phyloP scores from a whole-genome alignment of 2,329 filamentous ascomycete species.

The Trichophyton rubrum region DNA sequence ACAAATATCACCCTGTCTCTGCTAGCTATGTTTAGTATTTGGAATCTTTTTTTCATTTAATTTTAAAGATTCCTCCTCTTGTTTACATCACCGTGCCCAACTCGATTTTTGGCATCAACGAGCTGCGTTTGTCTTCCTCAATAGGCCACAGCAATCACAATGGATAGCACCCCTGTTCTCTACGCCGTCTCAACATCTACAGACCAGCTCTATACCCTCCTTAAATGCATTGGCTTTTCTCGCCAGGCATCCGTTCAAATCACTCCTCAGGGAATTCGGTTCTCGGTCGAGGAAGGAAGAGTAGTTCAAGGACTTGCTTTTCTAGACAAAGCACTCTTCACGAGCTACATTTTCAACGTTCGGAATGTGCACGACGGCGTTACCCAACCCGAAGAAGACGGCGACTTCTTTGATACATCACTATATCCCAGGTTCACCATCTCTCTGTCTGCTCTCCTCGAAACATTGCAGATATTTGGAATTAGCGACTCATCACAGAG shows the following conservation, averaged over 20 bases:
- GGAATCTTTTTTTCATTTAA: neutral
- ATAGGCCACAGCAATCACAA: neutral
- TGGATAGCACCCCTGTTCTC: conserved; percentile 31
- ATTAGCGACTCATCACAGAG: conserved; percentile 47
- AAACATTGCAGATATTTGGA: conserved; percentile 91
- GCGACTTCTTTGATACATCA: conserved; percentile 26
- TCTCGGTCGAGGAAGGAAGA: conserved; percentile 75
- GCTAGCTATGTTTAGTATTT: neutral
- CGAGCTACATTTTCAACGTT: conserved; percentile 61
- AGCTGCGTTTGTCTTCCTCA: neutral
- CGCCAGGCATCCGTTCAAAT: conserved; percentile 58
- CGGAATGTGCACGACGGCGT: conserved; percentile 15
- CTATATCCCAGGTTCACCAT: conserved; percentile 65
- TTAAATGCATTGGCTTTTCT: conserved; percentile 50
- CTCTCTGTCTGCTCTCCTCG: conserved; percentile 72
- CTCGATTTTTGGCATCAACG: neutral
- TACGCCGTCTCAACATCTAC: conserved; percentile 50
- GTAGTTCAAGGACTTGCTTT: conserved; percentile 87
- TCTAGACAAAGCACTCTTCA: conserved; percentile 79
- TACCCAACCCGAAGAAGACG: conserved; percentile 25
- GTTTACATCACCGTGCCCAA: neutral
- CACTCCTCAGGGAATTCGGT: conserved; percentile 69
- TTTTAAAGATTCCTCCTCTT: neutral
- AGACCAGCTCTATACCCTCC: conserved; percentile 47
- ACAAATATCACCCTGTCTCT: neutral